Base-by-base conservation (phyloP, 768 basidiomycete genomes). In the Coprinopsis strossmayeri region DNA sequence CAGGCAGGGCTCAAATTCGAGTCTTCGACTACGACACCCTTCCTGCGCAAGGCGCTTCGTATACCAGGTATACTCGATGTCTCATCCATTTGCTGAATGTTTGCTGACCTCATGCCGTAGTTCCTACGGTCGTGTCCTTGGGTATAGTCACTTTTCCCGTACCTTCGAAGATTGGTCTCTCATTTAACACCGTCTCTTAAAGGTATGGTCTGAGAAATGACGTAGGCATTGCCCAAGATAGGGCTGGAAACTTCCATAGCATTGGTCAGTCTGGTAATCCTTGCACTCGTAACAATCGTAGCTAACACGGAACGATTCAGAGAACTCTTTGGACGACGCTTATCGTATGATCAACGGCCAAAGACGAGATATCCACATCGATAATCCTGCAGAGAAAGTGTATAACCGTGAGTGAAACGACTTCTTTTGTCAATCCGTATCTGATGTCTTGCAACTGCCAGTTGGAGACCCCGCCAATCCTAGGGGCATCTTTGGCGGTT, bases 341-440 rank as follows among this genome's bases (percentile, higher is more conserved):
- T 42, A 48, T 17, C 52, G 53, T 11, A 48, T 50, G 27, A 42
- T 50, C 21, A 52, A 53, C 27, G 51, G 52, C 20, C 38, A 43
- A 42, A 27, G 45, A 18, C 18, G 43, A 12, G 55, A 56, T 38
- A 50, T 56, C 5, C 55, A 56, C 45, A 45, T 48, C 10, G 34
- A 56, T 34, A 56, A 54, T 45, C 55, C 55, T 13, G 55, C 45
- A 3, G 55, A 56, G 48, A 48, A 51, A 34, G 34, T 52, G 21
- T 53, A 53, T 43, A 39, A 41, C 24, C 46, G 55, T 54, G 50
- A 7, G 55, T 12, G 32, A 17, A n/a, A 38, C 34, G 35, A 20
- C 18, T 11, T 2, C 23, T 2, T 40, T 30, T 17, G 15, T 34
- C 21, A 23, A 20, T 24, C 15, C 35, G 21, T 23, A 13, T 7